Evolutionary conservation across 1,284 basidiomycete species (phyloP), one percentile per base, ranked within the genome.

Genomic region (Sphagnurus paluster): DNA sequence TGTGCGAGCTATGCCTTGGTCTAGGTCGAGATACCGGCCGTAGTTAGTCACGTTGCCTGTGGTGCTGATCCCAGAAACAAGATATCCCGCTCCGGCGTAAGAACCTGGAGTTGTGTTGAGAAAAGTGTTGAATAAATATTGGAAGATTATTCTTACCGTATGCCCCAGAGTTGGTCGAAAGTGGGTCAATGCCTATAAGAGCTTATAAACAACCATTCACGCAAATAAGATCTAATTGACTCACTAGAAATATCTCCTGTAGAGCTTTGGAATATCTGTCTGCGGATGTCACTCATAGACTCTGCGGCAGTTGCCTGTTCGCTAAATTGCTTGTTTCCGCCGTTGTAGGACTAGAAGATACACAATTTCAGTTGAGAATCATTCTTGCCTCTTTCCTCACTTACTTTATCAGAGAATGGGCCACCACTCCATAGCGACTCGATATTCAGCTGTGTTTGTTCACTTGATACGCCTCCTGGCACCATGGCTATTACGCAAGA

Each of bases 341-440:
- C 86, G 56, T 85, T 85, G 61, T 88, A 88, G 0, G 70, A 68
- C 83, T 84, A 42, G 6, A 48, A 44, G 29, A 43, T 29, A 13
- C 16, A 19, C 17, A 2, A 13, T 21, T 32, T 45, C 44, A 7
- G 23, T 36, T 50, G 8, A 42, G 13, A 13, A 5, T 20, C 8
- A 42, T 33, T 2, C 5, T 25, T 19, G 24, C 28, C 38, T 39
- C 23, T 50, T 29, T 17, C 5, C 11, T 34, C 19, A 54, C 59
- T 21, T 42, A 77, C 84, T 16, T 77, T 70, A 56, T 85, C 77
- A 40, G 77, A 70, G 53, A 85, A 86, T 4, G 83, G 81, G 1
- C 85, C 85, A n/a, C 85, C 85, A 23, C 80, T 74, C 86, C 87
- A 89, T 9, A 89, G 66, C 10, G 80, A 80, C 58, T 89, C 86